Evolutionary conservation across 1,284 basidiomycete species (phyloP).

Genomic region (Puccinia triticina): DNA sequence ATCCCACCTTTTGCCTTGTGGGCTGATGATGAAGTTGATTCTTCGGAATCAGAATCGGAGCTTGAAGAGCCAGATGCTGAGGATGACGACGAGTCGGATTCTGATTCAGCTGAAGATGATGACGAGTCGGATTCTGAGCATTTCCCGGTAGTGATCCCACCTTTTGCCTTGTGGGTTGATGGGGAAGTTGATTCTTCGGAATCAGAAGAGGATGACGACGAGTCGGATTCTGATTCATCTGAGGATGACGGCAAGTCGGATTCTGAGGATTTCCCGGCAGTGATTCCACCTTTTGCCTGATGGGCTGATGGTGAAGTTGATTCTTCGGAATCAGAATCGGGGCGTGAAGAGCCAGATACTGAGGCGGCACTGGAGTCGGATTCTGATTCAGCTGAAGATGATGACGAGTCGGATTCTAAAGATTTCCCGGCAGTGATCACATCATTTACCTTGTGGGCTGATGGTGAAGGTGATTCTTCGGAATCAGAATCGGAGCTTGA

Average conservation of each 20-base stretch:
- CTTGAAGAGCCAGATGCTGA: conserved; percentile 27
- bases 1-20: no score
- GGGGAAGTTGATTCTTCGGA: no score
- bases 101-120: neutral
- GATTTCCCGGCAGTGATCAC: neutral
- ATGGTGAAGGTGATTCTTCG: neutral
- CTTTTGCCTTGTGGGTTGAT: no score
- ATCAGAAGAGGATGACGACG: no score
- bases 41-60: neutral
- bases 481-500: neutral
- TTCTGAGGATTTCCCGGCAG: neutral
- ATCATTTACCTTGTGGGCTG: no score
- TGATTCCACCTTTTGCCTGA: no score
- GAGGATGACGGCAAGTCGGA: neutral
- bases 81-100: neutral
- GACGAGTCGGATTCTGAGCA: no score
- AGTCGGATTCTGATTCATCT: neutral
- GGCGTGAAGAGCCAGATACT: no score
- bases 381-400: neutral
- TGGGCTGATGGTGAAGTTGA: no score
- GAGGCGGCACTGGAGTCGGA: conserved; percentile 1
- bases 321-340: neutral
- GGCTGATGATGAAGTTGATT: no score
- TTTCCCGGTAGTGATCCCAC: no score
- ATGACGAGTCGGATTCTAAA: conserved; percentile 1